Percentiles rank a stretch among this genome's conserved stretches.
Evolutionary conservation across 148 eudicot species (phyloP).

Genomic region (Tetragonia tetragonoides): DNA sequence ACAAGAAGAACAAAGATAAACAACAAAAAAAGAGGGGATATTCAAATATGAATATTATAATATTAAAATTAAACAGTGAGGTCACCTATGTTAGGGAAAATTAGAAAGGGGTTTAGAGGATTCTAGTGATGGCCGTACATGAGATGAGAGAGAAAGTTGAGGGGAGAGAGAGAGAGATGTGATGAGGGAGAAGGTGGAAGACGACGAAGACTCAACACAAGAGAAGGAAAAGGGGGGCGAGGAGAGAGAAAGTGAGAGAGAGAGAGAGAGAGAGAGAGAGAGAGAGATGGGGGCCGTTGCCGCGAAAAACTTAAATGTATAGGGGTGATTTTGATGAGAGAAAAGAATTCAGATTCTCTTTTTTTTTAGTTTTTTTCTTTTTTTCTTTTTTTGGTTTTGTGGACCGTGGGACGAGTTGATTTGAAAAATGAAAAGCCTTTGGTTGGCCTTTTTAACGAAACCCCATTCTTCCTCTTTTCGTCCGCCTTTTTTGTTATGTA

Average conservation of each 20-base stretch:
- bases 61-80: not conserved
- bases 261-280: constrained; percentile 3
- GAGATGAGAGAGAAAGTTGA: not conserved
- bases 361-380: not conserved
- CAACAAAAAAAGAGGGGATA: too few relatives aligned
- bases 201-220: constrained; percentile 15
- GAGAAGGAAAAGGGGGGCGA: not conserved
- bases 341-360: not conserved
- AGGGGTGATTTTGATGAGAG: not conserved
- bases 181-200: not conserved
- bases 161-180: not conserved
- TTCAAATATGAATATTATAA: not conserved
- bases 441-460: too few relatives aligned
- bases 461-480: too few relatives aligned
- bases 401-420: too few relatives aligned
- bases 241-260: constrained; percentile 8
- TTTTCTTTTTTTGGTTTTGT: not conserved
- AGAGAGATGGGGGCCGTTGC: constrained; percentile 24
- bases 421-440: too few relatives aligned
- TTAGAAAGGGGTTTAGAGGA: not conserved
- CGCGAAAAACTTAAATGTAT: constrained; percentile 35
- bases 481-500: too few relatives aligned
- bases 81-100: not conserved
- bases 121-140: not conserved
- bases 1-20: not conserved